Base-by-base conservation (phyloP, 352 stramenopile species). In the Paralagenidium karlingii region DNA sequence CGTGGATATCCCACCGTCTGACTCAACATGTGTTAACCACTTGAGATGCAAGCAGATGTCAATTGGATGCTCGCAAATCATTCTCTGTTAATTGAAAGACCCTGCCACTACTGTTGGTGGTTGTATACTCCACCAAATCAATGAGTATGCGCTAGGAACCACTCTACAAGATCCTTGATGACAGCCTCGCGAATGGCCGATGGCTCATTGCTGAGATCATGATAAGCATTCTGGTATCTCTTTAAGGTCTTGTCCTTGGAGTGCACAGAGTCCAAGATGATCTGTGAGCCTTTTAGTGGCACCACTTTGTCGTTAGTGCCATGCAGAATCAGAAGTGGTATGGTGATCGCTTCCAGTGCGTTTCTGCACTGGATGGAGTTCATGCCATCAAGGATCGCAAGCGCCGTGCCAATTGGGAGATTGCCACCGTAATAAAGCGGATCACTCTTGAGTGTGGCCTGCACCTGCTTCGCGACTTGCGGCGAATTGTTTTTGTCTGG, bases 191-290 rank as follows among this genome's bases (percentile, higher is more conserved):
- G 63, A 38, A 82, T 84, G 8, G 43, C 47, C 31, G 67, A 51
- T n/a, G 65, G 68, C 16, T 88, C 74, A 39, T 80, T 81, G 39
- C 68, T 71, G 24, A 88, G 50, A 53, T 85, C 74, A 45, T 88
- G 75, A 12, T 73, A 59, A 28, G 47, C 70, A 43, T 54, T 47
- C 26, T 63, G 44, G 43, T 85, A 83, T 18, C 52, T 47, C 24
- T 62, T 63, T 50, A 88, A 84, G n/a, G 51, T 61, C 49, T 88
- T 88, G 63, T 88, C 75, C 10, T 34, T 32, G 39, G 68, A 81
- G 10, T 53, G 45, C 3, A 65, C 81, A 45, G 68, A 66, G 1
- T 46, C 19, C 38, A 83, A 61, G 10, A 84, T 63, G 10, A 49
- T 60, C 11, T 75, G 56, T 2, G 75, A 86, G 19, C 75, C 75